phyloP scores from a whole-genome alignment of 2,329 filamentous ascomycete species.

The Curvularia sp. region DNA sequence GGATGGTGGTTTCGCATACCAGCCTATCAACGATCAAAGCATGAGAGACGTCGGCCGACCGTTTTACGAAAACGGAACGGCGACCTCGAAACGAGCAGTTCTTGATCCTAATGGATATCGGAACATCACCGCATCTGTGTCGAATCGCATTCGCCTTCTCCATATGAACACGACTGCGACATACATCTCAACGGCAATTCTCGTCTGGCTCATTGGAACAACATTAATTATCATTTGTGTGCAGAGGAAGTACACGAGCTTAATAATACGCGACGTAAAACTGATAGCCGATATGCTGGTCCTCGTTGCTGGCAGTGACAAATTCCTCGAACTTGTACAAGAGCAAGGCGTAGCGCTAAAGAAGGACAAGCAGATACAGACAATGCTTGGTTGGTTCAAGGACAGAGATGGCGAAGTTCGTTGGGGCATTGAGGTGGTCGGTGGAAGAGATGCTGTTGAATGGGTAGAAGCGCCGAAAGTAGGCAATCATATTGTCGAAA shows the following conservation, averaged over 20 bases:
- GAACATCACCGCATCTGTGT: constrained; percentile 18
- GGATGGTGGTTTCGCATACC: constrained; percentile 33
- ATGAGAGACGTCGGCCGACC: constrained; percentile 8
- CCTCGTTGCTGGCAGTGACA: constrained; percentile 34
- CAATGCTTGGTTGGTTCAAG: constrained; percentile 34
- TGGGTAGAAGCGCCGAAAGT: constrained; percentile 1
- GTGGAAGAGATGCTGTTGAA: constrained; percentile 15
- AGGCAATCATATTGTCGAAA: not conserved
- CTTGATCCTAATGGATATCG: constrained; percentile 16
- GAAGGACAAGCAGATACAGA: constrained; percentile 16
- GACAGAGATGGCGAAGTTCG: constrained; percentile 24
- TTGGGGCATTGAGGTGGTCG: constrained; percentile 37
- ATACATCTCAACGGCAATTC: constrained; percentile 26
- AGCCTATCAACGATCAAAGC: constrained; percentile 30
- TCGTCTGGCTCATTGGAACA: constrained; percentile 31
- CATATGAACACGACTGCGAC: constrained; percentile 30
- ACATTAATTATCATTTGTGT: constrained; percentile 20
- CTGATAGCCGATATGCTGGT: constrained; percentile 34
- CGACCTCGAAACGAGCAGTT: constrained; percentile 11
- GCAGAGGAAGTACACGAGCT: constrained; percentile 27
- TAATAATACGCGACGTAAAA: constrained; percentile 30
- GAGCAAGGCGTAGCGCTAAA: constrained; percentile 24
- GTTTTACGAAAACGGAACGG: constrained; percentile 12
- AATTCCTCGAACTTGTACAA: constrained; percentile 25
- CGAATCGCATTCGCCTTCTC: constrained; percentile 25